Percentiles rank a stretch among this genome's conserved stretches.
Conservation (phyloP, 441 rosid genomes). For the Pelargonium myrrhifolium region DNA sequence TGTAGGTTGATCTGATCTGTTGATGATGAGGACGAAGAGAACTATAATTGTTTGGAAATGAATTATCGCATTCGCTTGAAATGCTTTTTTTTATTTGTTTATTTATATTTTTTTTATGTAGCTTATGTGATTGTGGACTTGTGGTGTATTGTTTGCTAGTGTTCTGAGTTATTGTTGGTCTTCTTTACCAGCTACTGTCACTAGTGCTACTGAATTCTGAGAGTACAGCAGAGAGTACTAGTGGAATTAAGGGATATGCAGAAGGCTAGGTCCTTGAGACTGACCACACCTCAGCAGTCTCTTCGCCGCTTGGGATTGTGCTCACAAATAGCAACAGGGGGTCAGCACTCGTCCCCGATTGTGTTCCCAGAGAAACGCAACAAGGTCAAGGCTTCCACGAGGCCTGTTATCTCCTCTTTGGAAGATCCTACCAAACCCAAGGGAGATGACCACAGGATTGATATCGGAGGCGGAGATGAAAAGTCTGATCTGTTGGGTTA, state of each 20-base stretch:
- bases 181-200: neutral
- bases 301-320: constrained; percentile 78
- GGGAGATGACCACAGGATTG: constrained; percentile 60
- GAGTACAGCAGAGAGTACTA: neutral
- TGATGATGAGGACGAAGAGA: neutral
- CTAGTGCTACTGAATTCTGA: neutral
- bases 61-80: neutral
- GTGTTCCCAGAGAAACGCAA: constrained; percentile 87
- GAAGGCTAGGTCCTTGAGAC: constrained; percentile 22
- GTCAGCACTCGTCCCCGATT: constrained; percentile 73
- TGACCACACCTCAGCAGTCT: constrained; percentile 55
- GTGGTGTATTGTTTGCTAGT: neutral
- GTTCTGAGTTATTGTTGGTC: neutral
- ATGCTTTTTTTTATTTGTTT: neutral
- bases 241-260: constrained; percentile 9
- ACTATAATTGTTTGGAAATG: neutral
- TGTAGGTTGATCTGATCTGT: constrained; percentile 2
- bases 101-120: neutral
- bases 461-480: constrained; percentile 67
- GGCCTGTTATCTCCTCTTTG: constrained; percentile 19
- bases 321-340: constrained; percentile 54
- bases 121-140: neutral
- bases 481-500: constrained; percentile 82
- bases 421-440: constrained; percentile 41
- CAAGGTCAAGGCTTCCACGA: constrained; percentile 51